phyloP scores from a whole-genome alignment of 192 early-diverging fungal species.

The Backusella tuberculispora region DNA sequence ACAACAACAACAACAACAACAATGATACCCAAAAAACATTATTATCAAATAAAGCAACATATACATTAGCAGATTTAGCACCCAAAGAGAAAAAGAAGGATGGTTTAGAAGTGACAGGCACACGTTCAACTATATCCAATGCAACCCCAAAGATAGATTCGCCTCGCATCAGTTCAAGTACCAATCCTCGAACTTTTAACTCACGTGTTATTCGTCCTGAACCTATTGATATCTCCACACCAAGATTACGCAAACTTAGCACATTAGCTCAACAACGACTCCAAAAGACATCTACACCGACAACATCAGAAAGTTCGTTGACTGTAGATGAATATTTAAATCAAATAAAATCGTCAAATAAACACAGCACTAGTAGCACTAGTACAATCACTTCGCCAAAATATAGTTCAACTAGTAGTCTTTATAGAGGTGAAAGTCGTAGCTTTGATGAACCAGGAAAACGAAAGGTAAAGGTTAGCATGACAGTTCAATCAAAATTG shows the following conservation, averaged over 20 bases:
- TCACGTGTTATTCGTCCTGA: constrained; percentile 12
- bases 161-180: constrained; percentile 20
- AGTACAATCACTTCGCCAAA: not conserved
- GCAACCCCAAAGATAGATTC: constrained; percentile 24
- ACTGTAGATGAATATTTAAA: constrained; percentile 11
- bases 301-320: constrained; percentile 1
- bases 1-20: no score
- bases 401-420: constrained; percentile 2
- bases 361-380: not conserved
- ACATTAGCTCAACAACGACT: not conserved
- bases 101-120: not conserved
- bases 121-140: constrained; percentile 14
- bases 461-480: constrained; percentile 22
- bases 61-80: constrained; percentile 12
- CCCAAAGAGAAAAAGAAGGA: not conserved
- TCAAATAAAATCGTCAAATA: constrained; percentile 7
- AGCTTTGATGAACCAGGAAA: constrained; percentile 14
- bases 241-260: constrained; percentile 16
- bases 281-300: not conserved
- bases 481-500: constrained; percentile 10
- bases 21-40: constrained; percentile 2
- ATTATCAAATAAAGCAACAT: constrained; percentile 12
- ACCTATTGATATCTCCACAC: not conserved
- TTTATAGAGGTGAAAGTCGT: not conserved
- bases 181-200: not conserved